phyloP scores from a whole-genome alignment of 1,139 yeast genomes.

The Kodamaea sp. region DNA sequence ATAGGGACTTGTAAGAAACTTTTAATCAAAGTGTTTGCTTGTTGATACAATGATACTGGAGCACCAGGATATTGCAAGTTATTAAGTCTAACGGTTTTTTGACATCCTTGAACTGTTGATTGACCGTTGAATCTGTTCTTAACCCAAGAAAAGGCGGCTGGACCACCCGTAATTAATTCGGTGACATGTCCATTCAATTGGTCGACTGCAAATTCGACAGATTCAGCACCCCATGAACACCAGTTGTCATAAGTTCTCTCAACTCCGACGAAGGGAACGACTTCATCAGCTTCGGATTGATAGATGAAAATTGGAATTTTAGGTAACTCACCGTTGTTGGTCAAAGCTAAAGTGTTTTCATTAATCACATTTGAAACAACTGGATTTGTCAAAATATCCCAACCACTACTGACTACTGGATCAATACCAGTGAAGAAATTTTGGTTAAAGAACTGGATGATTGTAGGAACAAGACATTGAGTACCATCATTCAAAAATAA shows the following conservation, averaged over 20 bases:
- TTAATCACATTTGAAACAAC: conserved; percentile 14
- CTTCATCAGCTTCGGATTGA: conserved; percentile 29
- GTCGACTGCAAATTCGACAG: conserved; percentile 8
- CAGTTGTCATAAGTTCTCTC: conserved; percentile 26
- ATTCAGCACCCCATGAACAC: conserved; percentile 26
- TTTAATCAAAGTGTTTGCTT: not conserved
- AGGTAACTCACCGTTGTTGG: conserved; percentile 21
- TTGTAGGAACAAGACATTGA: conserved; percentile 7
- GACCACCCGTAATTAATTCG: conserved; percentile 15
- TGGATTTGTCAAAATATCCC: conserved; percentile 17
- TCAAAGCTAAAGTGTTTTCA: conserved; percentile 21
- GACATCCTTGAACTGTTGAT: conserved; percentile 27
- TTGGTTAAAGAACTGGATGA: conserved; percentile 11
- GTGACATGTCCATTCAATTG: conserved; percentile 10
- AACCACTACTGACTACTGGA: conserved; percentile 13
- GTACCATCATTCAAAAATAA: conserved; percentile 2
- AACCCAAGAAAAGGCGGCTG: conserved; percentile 19
- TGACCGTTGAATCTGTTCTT: conserved; percentile 18
- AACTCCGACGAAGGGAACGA: conserved; percentile 27
- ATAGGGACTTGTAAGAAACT: conserved; percentile 4
- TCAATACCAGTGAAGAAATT: conserved; percentile 18
- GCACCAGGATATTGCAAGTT: conserved; percentile 19
- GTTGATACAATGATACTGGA: conserved; percentile 3
- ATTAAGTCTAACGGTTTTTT: conserved; percentile 16
- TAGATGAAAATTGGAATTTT: conserved; percentile 32